Base-by-base conservation (phyloP, 768 basidiomycete species). In the Trametes maxima region DNA sequence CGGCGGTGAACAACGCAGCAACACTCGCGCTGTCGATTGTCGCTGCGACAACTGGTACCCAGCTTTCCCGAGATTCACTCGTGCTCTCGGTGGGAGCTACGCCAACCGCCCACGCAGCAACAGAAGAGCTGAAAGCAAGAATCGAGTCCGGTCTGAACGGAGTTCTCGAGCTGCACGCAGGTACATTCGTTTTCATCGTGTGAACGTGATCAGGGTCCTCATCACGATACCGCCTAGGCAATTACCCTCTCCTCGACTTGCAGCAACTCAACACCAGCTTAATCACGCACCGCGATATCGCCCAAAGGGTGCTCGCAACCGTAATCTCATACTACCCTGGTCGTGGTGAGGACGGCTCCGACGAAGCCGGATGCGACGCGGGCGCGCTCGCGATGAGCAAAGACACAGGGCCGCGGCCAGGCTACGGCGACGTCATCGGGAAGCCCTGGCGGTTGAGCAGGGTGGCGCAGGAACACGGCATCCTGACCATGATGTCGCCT, bases 341-440 rank as follows among this genome's bases (percentile, higher is more conserved):
- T 13, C 80, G 92, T 60, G 85, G 85, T 10, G 78, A 70, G 22
- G 75, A 78, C 40, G 88, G 85, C 1, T 71, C 75, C 49, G 89
- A 91, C 68, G 90, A 93, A 71, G 90, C 89, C 3, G 75, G 94
- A 77, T 86, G 86, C 57, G 92, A 96, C 73, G 89, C 88, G 8
- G 94, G 92, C 6, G 90, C 84, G 2, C 85, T 94, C 62, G 92
- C 91, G 3, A 89, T 95, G 77, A 92, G 90, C 72, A 94, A 93
- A 74, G 94, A 94, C 72, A 87, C 80, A 0, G 94, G 93, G 0
- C 88, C 85, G 2, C 85, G 81, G 25, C 82, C 82, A 10, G 86
- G 84, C 4, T 92, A 80, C 68, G 92, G 94, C 4, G 84, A 89
- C 36, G 82, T 93, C 2, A 72, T 91, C 40, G 86, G 85, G 11